These are phyloP conservation scores for Globisporangium nagaii DNA, from an alignment of 352 stramenopile genomes.

Conservation along the genomic window DNA sequence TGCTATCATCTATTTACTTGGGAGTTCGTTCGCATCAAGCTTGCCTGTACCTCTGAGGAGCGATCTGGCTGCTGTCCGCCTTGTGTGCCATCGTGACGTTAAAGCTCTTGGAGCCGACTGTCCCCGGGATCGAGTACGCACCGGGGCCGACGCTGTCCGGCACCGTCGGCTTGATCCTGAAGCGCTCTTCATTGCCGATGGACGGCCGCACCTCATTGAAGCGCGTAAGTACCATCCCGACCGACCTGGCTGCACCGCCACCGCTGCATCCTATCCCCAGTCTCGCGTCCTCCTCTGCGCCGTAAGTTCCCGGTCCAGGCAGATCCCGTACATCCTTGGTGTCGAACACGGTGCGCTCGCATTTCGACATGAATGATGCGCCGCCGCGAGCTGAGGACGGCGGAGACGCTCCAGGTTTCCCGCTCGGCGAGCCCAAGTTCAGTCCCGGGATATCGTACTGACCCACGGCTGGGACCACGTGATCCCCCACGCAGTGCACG, in stretches of 20 bases:
- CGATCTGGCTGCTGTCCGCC: background rate
- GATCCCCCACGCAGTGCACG: slow-evolving; percentile 43
- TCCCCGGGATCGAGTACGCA: slow-evolving; percentile 46
- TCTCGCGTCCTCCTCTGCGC: background rate
- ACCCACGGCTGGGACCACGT: slow-evolving; percentile 36
- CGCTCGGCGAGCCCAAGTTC: background rate
- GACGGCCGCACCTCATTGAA: slow-evolving; percentile 32
- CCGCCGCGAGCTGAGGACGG: slow-evolving; percentile 5
- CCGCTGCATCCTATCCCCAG: background rate
- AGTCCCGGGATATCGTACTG: slow-evolving; percentile 35
- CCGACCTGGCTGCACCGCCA: background rate
- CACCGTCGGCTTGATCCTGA: slow-evolving; percentile 46
- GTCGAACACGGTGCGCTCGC: slow-evolving; percentile 38
- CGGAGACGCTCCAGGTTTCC: background rate
- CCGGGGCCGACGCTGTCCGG: slow-evolving; percentile 40
- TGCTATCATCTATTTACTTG: too few species aligned
- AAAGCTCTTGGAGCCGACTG: slow-evolving; percentile 59
- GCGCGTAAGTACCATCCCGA: slow-evolving; percentile 21
- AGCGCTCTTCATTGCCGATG: slow-evolving; percentile 42
- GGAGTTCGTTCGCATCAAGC: too few species aligned
- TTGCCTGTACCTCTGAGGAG: background rate
- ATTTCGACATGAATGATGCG: slow-evolving; percentile 36
- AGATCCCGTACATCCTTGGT: slow-evolving; percentile 30
- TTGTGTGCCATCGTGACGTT: slow-evolving; percentile 49
- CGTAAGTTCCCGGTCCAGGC: slow-evolving; percentile 47